These are phyloP conservation scores for Chenopodium formosanum DNA, from an alignment of 148 eudicot species.

Conservation along the genomic window DNA sequence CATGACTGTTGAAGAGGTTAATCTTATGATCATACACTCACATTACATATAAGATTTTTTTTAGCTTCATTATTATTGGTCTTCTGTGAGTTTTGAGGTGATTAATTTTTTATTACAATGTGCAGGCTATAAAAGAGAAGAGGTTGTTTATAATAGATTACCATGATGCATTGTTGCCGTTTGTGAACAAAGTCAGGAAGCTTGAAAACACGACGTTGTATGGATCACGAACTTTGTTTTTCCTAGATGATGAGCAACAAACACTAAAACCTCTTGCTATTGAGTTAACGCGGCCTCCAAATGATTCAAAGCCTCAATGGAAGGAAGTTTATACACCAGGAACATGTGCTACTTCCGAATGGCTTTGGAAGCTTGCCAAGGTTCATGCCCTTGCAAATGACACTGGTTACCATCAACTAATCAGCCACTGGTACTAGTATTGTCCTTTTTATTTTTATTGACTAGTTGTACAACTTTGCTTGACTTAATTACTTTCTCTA, in stretches of 20 bases:
- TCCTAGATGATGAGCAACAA: constrained; percentile 28
- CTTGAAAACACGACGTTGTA: constrained; percentile 57
- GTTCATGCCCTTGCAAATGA: too few relatives aligned
- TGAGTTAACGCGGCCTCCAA: constrained; percentile 68
- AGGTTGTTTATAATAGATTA: constrained; percentile 69
- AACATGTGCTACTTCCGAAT: too few relatives aligned
- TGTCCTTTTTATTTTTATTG: too few relatives aligned
- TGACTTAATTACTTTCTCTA: too few relatives aligned
- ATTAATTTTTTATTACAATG: too few relatives aligned
- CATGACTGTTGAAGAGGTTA: constrained; percentile 49
- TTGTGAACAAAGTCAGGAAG: constrained; percentile 61
- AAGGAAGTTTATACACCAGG: background rate
- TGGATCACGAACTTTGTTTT: constrained; percentile 71
- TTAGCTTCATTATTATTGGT: background rate
- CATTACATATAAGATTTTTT: background rate
- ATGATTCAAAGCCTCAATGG: constrained; percentile 5
- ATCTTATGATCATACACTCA: background rate
- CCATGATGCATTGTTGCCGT: constrained; percentile 68
- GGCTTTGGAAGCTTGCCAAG: too few relatives aligned
- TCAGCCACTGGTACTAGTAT: too few relatives aligned
- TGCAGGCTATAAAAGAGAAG: constrained; percentile 59
- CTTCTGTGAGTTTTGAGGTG: too few relatives aligned
- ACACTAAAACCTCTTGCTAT: constrained; percentile 60
- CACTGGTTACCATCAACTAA: too few relatives aligned
- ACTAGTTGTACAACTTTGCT: too few relatives aligned